Base-by-base conservation (phyloP, 257 asterid genomes). In the Penstemon newberryi region DNA sequence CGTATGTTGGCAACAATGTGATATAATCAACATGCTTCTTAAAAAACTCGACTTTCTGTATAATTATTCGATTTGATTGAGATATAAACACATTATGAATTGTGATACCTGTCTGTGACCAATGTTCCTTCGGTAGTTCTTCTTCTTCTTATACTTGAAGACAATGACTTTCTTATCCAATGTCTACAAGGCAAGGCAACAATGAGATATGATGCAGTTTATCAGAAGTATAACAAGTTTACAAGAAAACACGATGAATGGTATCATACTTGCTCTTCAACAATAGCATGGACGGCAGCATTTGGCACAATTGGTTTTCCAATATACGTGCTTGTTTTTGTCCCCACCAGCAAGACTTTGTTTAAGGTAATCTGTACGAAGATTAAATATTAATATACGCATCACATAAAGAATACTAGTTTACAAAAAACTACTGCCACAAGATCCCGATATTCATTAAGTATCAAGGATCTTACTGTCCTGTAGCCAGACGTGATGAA, bases 291-390 rank as follows among this genome's bases (percentile, higher is more conserved):
- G 47, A 92, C 97, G 12, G 73, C 80, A 6, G 98, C 94, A 54
- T 88, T 88, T 60, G 84, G 77, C 76, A 92, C 98, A 56, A 92
- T 79, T 53, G 98, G 99, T 70, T 78, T 80, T 70, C 99, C 99
- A 5, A 93, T 79, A 54, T 84, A 92, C 7, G 98, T 72, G 74
- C 92, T 87, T 19, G 95, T 88, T 78, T 88, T 92, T 3, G 95
- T 87, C 77, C 98, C 98, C 66, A 92, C 95, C 8, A 92, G 88
- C 80, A 92, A 77, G 46, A 92, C 98, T 75, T 92, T 92, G 70
- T 89, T 89, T 46, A 92, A 82, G 66, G 90, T 85, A 60, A 92
- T 76, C 98, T 92, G 89, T 53, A 58, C 8, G 18, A 18, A 41
- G n/a, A 5, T 45, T 47, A 36, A 13, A 13, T 49, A 3, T 12